These are phyloP conservation scores for Cordia subcordata DNA, from an alignment of 257 asterid genomes.

Conservation along the genomic window DNA sequence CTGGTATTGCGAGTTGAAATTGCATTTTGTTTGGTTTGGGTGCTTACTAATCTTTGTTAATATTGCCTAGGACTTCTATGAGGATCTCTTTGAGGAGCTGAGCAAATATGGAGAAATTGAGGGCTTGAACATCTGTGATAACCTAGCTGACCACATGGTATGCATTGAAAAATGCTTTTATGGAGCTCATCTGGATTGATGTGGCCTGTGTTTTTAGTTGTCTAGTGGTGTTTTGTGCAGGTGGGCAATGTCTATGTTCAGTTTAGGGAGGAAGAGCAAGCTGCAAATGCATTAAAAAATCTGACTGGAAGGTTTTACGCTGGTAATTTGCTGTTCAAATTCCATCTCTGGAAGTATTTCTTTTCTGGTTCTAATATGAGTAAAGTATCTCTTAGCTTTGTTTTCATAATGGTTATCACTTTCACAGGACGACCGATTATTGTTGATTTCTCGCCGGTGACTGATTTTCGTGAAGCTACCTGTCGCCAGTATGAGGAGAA, in stretches of 20 bases:
- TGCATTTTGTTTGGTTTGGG: no score
- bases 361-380: background rate
- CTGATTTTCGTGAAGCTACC: constrained; percentile 97
- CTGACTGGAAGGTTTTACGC: constrained; percentile 89
- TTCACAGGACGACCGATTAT: constrained; percentile 87
- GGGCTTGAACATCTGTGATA: constrained; percentile 88
- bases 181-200: background rate
- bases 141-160: constrained; percentile 98
- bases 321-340: constrained; percentile 30
- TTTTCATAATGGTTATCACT: constrained; percentile 8
- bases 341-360: background rate
- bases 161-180: background rate
- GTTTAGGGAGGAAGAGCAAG: constrained; percentile 95
- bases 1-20: no score
- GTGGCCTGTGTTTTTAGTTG: background rate
- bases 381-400: background rate
- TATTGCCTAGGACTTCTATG: constrained; percentile 17
- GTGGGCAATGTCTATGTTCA: constrained; percentile 98
- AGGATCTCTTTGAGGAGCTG: constrained; percentile 90
- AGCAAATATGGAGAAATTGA: constrained; percentile 85
- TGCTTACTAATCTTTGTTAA: background rate
- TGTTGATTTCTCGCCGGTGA: constrained; percentile 94
- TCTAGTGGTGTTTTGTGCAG: constrained; percentile 31
- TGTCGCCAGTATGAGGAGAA: constrained; percentile 97
- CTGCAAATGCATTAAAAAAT: constrained; percentile 77